A percentile compares a stretch with the other conserved stretches of the same genome.
These are phyloP conservation scores for Polytrichum formosum DNA, from an alignment of 225 moss, liverwort and hornwort species.

Conservation along the genomic window DNA sequence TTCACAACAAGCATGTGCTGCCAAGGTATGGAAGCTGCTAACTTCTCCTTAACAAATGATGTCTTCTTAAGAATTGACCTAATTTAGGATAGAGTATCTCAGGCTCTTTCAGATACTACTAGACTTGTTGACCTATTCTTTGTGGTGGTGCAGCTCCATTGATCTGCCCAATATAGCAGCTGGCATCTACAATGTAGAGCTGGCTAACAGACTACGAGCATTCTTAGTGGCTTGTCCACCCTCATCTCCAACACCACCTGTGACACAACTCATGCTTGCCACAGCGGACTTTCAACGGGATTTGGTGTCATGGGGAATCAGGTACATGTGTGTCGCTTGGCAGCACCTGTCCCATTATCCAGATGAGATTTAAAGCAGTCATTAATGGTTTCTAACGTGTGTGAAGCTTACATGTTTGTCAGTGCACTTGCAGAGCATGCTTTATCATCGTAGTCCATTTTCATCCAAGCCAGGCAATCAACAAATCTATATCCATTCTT, in stretches of 20 bases:
- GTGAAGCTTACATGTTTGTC: too few species aligned
- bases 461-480: background rate
- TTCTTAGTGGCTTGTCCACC: slow-evolving; percentile 57
- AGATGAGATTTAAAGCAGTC: too few species aligned
- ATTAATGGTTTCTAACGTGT: too few species aligned
- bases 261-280: slow-evolving; percentile 82
- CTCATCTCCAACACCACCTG: slow-evolving; percentile 70
- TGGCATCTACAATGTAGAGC: slow-evolving; percentile 42
- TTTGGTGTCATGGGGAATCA: slow-evolving; percentile 76
- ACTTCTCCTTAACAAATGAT: too few species aligned
- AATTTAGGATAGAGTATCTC: too few species aligned
- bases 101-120: background rate
- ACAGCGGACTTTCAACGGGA: slow-evolving; percentile 91
- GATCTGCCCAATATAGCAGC: slow-evolving; percentile 61
- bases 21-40: slow-evolving; percentile 54
- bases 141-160: slow-evolving; percentile 34
- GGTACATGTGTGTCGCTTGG: slow-evolving; percentile 33
- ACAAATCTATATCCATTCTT: too few species aligned
- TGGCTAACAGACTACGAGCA: slow-evolving; percentile 43
- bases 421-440: too few species aligned
- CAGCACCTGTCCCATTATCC: background rate
- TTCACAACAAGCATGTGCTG: slow-evolving; percentile 89
- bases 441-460: background rate
- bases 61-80: too few species aligned
- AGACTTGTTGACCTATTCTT: background rate